Evolutionary conservation across 352 stramenopile species (phyloP), one percentile per base, ranked within the genome.

Genomic region (Thalassiosira ordinaria): DNA sequence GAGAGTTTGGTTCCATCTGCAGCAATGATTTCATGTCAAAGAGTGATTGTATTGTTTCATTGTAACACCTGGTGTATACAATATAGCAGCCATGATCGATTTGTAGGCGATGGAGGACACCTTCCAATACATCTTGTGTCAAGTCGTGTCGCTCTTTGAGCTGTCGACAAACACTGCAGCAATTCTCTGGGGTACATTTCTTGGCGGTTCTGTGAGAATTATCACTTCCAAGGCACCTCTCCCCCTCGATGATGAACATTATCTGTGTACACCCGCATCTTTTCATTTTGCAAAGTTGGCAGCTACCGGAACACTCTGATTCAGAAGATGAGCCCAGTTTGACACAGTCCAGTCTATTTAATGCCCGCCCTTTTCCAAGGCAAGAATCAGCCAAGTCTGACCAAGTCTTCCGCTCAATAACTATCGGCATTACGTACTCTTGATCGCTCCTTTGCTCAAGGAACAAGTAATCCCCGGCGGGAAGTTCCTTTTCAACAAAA

Each of bases 201-300:
- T 77, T 67, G 29, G 60, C 65, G 41, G 53, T 49, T 52, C 57
- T 53, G 35, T 78, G 66, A 44, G 46, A 37, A 31, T 63, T 55
- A 67, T 83, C 76, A 67, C 62, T 68, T 24, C 70, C 70, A 27
- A 71, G 51, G 47, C 82, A 89, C 60, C 78, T 70, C 56, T 85
- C 78, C 22, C 82, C 82, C 53, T 89, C 82, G 76, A 89, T 82
- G n/a, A 89, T 78, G 44, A 89, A 89, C 61, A 89, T 80, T n/a
- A 89, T 78, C 29, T 86, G 68, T 16, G 41, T 57, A 55, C 82
- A 89, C 18, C 78, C 78, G 71, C 73, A 85, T 14, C 69, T 7
- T 62, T 89, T 89, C 82, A 89, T 87, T 57, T 84, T 80, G 37
- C 74, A 84, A 7, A 89, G 47, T 61, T 89, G 82, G 41, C 82